Evolutionary conservation across 768 basidiomycete species (phyloP).

Genomic region (Tubosaeta sp.): DNA sequence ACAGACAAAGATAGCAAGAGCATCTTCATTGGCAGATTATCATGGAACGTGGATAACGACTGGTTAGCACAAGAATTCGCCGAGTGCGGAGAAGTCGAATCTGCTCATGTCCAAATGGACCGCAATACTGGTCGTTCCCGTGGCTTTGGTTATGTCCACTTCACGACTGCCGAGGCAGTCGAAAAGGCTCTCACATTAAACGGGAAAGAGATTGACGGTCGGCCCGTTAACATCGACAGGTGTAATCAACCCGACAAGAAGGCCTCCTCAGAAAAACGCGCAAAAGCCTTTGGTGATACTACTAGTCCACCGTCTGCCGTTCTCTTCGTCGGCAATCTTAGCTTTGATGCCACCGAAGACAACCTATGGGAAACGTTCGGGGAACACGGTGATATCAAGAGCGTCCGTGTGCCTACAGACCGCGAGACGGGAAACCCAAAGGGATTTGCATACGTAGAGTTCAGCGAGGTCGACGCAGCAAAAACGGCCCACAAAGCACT

Average conservation of each 20-base stretch:
- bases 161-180: slow-evolving; percentile 64
- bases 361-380: slow-evolving; percentile 85
- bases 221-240: slow-evolving; percentile 81
- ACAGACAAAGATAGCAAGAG: slow-evolving; percentile 52
- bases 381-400: slow-evolving; percentile 81
- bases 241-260: slow-evolving; percentile 58
- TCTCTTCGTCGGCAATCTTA: slow-evolving; percentile 89
- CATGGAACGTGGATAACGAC: slow-evolving; percentile 97
- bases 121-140: slow-evolving; percentile 78
- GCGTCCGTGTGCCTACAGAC: slow-evolving; percentile 88
- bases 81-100: slow-evolving; percentile 80
- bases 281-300: slow-evolving; percentile 72
- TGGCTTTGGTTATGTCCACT: slow-evolving; percentile 82
- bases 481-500: slow-evolving; percentile 73
- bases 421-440: slow-evolving; percentile 86
- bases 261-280: slow-evolving; percentile 60
- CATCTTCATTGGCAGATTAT: slow-evolving; percentile 89
- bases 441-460: slow-evolving; percentile 97
- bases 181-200: slow-evolving; percentile 77
- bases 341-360: slow-evolving; percentile 78
- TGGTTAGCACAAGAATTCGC: slow-evolving; percentile 90
- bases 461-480: slow-evolving; percentile 73
- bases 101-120: slow-evolving; percentile 86
- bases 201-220: slow-evolving; percentile 90
- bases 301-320: slow-evolving; percentile 63